Evolutionary conservation across 1,284 basidiomycete genomes (phyloP), one percentile per base, ranked within the genome.

Genomic region (Xerocomus nothofagi): DNA sequence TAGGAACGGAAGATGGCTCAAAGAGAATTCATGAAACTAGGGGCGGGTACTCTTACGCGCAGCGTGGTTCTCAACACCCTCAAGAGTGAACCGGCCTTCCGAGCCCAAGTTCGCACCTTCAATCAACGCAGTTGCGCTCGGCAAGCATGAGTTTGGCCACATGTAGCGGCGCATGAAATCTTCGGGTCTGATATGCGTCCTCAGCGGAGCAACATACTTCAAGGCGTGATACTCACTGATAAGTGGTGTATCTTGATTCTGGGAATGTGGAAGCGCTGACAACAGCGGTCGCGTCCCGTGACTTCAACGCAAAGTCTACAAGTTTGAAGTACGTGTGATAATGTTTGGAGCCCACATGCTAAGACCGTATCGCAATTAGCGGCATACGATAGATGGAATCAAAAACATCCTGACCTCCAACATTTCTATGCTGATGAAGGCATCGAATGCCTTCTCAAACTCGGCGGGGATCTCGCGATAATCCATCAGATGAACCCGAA

Each of bases 391-490:
- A 30, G 3, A 39, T 20, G 10, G n/a, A 18, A 14, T 17, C 3
- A 6, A 17, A 32, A 20, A 17, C 0, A n/a, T 42, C 8, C 78
- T 50, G 69, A 86, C 79, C 74, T 95, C 93, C 40, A 95, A 77
- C 93, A 96, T 95, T 70, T 95, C 93, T 55, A 94, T 85, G 60
- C 88, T 91, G 41, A 95, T 74, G 57, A 95, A 90, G 3, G 91
- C 86, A 66, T 96, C 93, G 55, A 95, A 94, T 2, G 82, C 76
- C 55, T 87, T 81, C 66, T 86, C 82, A 63, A 86, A 93, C 40
- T 82, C 78, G 9, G 80, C 70, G 7, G 91, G 91, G 34, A 91
- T 81, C 56, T 90, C 86, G 38, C 84, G 81, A 67, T 95, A 96
- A 68, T 96, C 93, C 72, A 93, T 77, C 36, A 95, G 76, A 67